Conservation (phyloP, 2,329 filamentous ascomycete genomes). For the Ceratocystis destructans region DNA sequence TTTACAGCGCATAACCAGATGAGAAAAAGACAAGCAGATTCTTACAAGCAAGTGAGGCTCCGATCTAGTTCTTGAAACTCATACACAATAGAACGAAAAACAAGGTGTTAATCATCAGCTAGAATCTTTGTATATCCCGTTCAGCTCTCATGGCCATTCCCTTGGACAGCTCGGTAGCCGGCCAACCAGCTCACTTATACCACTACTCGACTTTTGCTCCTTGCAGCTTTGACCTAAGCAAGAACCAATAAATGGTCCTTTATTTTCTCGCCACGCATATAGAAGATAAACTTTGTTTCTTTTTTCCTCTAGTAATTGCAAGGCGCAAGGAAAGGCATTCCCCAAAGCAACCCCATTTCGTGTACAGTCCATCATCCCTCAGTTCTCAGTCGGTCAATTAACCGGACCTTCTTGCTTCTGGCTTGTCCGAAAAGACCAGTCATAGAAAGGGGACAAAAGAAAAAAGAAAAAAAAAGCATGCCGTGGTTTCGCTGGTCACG, state of each 20-base stretch:
- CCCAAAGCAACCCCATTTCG: neutral
- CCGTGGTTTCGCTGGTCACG: too few species aligned
- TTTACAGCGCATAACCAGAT: too few species aligned
- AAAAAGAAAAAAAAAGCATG: neutral
- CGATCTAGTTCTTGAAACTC: too few species aligned
- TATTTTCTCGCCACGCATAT: neutral
- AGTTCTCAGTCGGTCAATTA: conserved; percentile 2
- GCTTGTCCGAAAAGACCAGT: neutral
- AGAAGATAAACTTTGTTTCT: neutral
- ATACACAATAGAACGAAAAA: too few species aligned
- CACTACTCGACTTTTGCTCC: neutral
- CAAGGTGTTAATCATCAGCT: too few species aligned
- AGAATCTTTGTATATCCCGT: too few species aligned
- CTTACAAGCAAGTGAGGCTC: too few species aligned
- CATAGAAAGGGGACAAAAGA: neutral
- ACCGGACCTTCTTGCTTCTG: neutral
- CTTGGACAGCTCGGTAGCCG: too few species aligned
- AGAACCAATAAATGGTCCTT: neutral
- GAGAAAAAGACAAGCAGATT: too few species aligned
- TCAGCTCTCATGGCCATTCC: too few species aligned
- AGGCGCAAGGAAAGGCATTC: neutral
- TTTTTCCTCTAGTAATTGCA: neutral
- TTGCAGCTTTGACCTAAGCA: neutral
- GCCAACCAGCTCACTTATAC: too few species aligned
- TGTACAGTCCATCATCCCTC: neutral